These are phyloP conservation scores for Rhamnella rubrinervis DNA, from an alignment of 331 rosid genomes.

Conservation along the genomic window DNA sequence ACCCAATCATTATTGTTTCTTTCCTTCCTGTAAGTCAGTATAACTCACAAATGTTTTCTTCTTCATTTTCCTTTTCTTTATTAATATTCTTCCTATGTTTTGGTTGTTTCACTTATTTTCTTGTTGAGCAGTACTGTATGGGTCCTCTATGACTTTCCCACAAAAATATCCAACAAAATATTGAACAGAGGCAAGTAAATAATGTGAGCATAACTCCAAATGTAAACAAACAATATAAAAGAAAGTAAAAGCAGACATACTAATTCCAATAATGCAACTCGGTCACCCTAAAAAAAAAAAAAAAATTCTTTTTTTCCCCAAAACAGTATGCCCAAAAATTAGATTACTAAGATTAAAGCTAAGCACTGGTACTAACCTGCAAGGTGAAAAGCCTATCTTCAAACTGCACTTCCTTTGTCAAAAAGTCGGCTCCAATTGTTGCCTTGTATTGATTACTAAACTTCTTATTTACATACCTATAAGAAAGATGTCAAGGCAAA, in stretches of 20 bases:
- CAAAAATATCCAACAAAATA: too few species aligned
- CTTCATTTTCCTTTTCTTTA: too few species aligned
- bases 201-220: not conserved
- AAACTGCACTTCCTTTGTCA: conserved; percentile 96
- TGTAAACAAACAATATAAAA: not conserved
- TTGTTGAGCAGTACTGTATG: too few species aligned
- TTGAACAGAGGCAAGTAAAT: too few species aligned
- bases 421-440: conserved; percentile 94
- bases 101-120: too few species aligned
- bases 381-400: conserved; percentile 99
- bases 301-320: too few species aligned
- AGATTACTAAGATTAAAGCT: not conserved
- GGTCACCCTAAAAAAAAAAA: too few species aligned
- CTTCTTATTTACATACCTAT: conserved; percentile 94
- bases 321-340: not conserved
- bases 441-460: conserved; percentile 99
- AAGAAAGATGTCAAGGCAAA: conserved; percentile 40
- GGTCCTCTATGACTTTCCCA: too few species aligned
- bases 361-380: conserved; percentile 55
- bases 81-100: too few species aligned
- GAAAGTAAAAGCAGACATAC: too few species aligned
- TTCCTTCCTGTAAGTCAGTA: not conserved
- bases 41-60: too few species aligned
- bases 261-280: too few species aligned
- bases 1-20: not conserved